Base-by-base conservation (phyloP, 106 monocot species). In the Hemerocallis citrina region DNA sequence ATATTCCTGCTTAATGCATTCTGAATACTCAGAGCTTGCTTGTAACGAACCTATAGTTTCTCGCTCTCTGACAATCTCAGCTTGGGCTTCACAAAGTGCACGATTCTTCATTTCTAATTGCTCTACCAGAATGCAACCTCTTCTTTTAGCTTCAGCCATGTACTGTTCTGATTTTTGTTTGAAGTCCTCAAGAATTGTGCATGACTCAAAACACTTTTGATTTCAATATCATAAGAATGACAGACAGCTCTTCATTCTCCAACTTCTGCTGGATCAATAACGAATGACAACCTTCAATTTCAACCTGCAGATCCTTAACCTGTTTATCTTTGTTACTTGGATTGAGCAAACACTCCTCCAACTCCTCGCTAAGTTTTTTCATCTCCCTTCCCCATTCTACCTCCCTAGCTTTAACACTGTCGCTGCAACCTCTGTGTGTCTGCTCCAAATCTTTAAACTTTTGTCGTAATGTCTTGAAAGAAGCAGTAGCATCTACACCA, bases 381-480 rank as follows among this genome's bases (percentile, higher is more conserved):
- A 60, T 48, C 49, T 71, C 68, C 0, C 23, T 54, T 55, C 10
- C 72, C 85, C 76, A 86, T 71, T 73, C 73, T 55, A 10, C 61
- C 64, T 94, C 81, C 52, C 68, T 76, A 23, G 48, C 36, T 70
- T 74, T 87, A 20, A 91, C n/a, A 59, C 79, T 81, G 31, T 75
- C 77, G 8, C 58, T 12, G 59, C 89, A 86, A 39, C 75, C 64
- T 65, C 55, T 80, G 34, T 94, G 89, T 3, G 51, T 63, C 39
- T 81, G 68, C 64, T 81, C 91, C 62, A 96, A 54, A 62, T 68
- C 71, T 75, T 43, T 76, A 62, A 77, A 77, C 46, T 85, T 96
- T 34, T 68, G 71, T 13, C 68, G 76, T 65, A 79, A 50, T 15
- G 29, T 61, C 63, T 87, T 87, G 46, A 84, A 47, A 28, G 87